Base-by-base conservation (phyloP, 2,329 filamentous ascomycete genomes). In the Ceratocystiopsis sp. region DNA sequence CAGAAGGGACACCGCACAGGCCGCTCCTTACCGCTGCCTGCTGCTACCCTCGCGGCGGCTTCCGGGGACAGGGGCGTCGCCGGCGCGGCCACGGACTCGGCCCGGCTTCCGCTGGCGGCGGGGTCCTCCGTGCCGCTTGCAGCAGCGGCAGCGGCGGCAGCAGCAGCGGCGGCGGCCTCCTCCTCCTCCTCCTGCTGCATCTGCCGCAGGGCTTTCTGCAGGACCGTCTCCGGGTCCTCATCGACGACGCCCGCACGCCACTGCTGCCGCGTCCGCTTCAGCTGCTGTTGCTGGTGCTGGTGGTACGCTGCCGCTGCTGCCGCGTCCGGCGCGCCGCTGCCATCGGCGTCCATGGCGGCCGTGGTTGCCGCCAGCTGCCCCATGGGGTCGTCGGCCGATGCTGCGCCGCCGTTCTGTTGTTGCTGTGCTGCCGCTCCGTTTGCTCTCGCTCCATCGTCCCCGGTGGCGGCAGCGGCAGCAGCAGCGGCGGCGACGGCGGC, bases 1-100 rank as follows among this genome's bases (percentile, higher is more conserved):
- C 73, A 77, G 49, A 74, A 77, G 1, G 73, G 73, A 49, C 73
- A 77, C 16, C 72, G 63, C 25, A 74, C 54, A 2, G 72, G 69
- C 17, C 11, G 15, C 32, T 18, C n/a, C 35, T 32, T 3, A 12
- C 18, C 4, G 25, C 25, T 29, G 25, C 25, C 43, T 14, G 40
- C 18, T 25, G 40, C 38, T 1, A 32, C 33, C 40, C 21, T 15
- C 13, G 21, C 32, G 13, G 33, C 33, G 10, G 33, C 11, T 11
- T 4, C 11, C 32, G 13, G 32, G 32, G 32, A 14, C 32, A 14
- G 4, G 32, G 32, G 13, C 32, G 74, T 73, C 2, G 71, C 21
- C 16, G 39, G 29, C 12, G n/a, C 32, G 3, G 32, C 12, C n/a
- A 19, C 9, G 5, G 25, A 29, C 25, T 8, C 17, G 9, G 21